Base-by-base conservation (phyloP, 805 yeast species). In the Starmerella kuoi region DNA sequence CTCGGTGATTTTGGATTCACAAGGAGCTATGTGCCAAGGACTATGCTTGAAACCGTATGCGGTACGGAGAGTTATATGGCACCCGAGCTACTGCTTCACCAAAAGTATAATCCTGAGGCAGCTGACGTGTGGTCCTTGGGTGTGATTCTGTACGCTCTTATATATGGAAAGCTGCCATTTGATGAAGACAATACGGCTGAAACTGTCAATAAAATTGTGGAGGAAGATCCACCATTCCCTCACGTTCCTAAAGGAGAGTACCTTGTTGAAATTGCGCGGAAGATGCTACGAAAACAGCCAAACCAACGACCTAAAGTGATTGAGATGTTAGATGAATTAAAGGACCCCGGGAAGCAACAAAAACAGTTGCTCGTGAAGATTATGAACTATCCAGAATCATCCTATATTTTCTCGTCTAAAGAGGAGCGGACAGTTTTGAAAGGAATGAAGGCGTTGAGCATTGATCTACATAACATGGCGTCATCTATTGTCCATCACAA, bases 21-120 rank as follows among this genome's bases (percentile, higher is more conserved):
- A 0, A 67, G 97, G 47, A 95, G 84, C 53, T 74, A 70, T 45
- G 68, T 68, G 25, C 64, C 69, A 0, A 67, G 79, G 38, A 61
- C 68, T 4, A 60, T 79, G 36, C 61, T 88, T 26, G 81, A 79
- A 38, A 91, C 95, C 0, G 69, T 86, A 1, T 88, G 98, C 61
- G 98, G 98, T 2, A 88, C 97, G 0, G 76, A 86, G 1, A 93
- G 85, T 3, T 88, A 88, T 58, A 87, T 88, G 95, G 95, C 98
- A 0, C 98, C 98, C 0, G 98, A 88, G 57, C 66, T 91, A 47
- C 65, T 87, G 15, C 65, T 67, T 42, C 70, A 76, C 47, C 70
- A 73, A 46, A 76, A 77, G 35, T 86, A 86, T 58, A 76, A 76
- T 32, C 97, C 96, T 0, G 77, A 79, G 52, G 56, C 65, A 4